A percentile compares a stretch with the other conserved stretches of the same genome.
Evolutionary conservation across 1,139 yeast genomes (phyloP).

Genomic region (Yamadazyma kanchanaburiensis): DNA sequence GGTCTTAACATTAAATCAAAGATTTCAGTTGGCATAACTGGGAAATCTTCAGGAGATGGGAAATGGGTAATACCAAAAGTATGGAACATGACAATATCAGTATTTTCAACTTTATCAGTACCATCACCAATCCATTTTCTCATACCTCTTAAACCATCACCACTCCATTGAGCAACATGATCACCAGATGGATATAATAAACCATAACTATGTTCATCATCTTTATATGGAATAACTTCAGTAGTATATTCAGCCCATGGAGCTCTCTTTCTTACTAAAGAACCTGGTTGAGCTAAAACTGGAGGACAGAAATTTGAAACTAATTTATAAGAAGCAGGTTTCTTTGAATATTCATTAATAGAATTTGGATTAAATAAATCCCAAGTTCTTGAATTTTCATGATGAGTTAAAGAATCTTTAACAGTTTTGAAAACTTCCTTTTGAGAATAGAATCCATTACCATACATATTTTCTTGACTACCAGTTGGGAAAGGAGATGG

Average conservation of each 20-base stretch:
- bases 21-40: slow-evolving; percentile 85
- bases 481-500: slow-evolving; percentile 61
- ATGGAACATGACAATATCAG: slow-evolving; percentile 72
- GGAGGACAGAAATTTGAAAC: slow-evolving; percentile 77
- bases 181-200: slow-evolving; percentile 77
- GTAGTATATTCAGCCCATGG: slow-evolving; percentile 72
- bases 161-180: slow-evolving; percentile 77
- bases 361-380: slow-evolving; percentile 71
- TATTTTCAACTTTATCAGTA: slow-evolving; percentile 55
- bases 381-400: slow-evolving; percentile 71
- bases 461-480: slow-evolving; percentile 65
- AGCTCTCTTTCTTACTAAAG: slow-evolving; percentile 75
- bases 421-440: slow-evolving; percentile 66
- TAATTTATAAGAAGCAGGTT: slow-evolving; percentile 73
- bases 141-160: slow-evolving; percentile 69
- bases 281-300: slow-evolving; percentile 68
- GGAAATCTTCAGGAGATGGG: slow-evolving; percentile 90
- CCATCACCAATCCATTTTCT: slow-evolving; percentile 75
- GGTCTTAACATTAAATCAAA: slow-evolving; percentile 73
- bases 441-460: slow-evolving; percentile 67
- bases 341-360: slow-evolving; percentile 65
- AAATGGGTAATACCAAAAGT: slow-evolving; percentile 82
- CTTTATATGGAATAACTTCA: slow-evolving; percentile 67
- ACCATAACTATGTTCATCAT: slow-evolving; percentile 48
- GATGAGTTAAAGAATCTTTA: slow-evolving; percentile 62